These are phyloP conservation scores for Mycosphaerella sp. DNA, from an alignment of 2,329 filamentous ascomycete genomes.

Conservation along the genomic window DNA sequence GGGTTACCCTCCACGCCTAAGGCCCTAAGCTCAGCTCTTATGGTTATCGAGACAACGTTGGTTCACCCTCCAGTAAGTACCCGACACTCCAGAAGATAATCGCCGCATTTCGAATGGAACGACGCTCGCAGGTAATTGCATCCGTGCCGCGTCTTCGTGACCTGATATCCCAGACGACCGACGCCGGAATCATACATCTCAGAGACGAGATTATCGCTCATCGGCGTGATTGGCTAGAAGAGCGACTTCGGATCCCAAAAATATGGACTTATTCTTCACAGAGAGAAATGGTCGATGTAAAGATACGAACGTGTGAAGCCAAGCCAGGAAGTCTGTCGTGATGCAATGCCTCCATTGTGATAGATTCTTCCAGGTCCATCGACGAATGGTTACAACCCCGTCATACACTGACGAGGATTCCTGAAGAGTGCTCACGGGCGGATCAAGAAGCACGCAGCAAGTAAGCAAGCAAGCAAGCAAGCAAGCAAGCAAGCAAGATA, in stretches of 20 bases:
- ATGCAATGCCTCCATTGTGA: too few relatives aligned
- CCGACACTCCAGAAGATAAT: slow-evolving; percentile 1
- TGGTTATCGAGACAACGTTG: background rate
- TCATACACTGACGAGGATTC: too few relatives aligned
- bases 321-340: too few relatives aligned
- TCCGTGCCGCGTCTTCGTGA: background rate
- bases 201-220: slow-evolving; percentile 41
- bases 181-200: background rate
- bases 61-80: background rate
- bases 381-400: too few relatives aligned
- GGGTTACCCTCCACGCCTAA: background rate
- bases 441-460: too few relatives aligned
- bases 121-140: background rate
- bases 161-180: background rate
- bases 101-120: background rate
- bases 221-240: slow-evolving; percentile 53
- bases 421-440: too few relatives aligned
- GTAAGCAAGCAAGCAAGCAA: too few relatives aligned
- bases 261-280: slow-evolving; percentile 49
- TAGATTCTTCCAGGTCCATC: too few relatives aligned
- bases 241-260: slow-evolving; percentile 32
- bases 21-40: background rate
- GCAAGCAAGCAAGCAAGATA: too few relatives aligned
- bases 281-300: slow-evolving; percentile 54
- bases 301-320: too few relatives aligned